phyloP scores from a whole-genome alignment of 1,139 yeast genomes.

The Arxiozyma heterogenica region DNA sequence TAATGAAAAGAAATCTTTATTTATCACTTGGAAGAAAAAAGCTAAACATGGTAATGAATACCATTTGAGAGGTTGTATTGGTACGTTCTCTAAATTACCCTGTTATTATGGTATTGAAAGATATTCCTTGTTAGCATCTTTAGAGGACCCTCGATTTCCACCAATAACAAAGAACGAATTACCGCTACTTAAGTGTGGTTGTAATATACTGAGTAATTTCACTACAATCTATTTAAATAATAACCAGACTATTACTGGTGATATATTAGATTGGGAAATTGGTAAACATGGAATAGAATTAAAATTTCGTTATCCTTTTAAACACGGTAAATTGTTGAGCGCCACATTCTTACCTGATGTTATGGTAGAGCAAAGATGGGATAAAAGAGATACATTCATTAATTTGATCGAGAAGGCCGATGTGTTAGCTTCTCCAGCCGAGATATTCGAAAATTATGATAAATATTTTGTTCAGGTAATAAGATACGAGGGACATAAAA shows the following conservation, averaged over 20 bases:
- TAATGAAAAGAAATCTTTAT: conserved; percentile 45
- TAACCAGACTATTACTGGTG: conserved; percentile 12
- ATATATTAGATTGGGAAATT: conserved; percentile 58
- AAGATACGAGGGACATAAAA: conserved; percentile 27
- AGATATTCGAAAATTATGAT: conserved; percentile 20
- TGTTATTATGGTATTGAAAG: conserved; percentile 50
- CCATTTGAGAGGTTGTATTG: conserved; percentile 81
- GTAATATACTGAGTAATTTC: conserved; percentile 30
- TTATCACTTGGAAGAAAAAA: conserved; percentile 75
- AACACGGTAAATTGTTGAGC: conserved; percentile 35
- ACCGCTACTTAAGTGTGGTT: conserved; percentile 34
- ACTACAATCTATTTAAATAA: conserved; percentile 17
- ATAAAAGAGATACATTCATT: conserved; percentile 56
- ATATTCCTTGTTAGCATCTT: conserved; percentile 61
- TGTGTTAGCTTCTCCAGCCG: conserved; percentile 11
- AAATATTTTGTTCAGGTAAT: conserved; percentile 25
- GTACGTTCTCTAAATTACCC: conserved; percentile 53
- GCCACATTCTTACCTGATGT: conserved; percentile 91
- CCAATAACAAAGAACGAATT: conserved; percentile 57
- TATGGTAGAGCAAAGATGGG: conserved; percentile 86
- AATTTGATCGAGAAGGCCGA: conserved; percentile 64
- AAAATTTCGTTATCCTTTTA: conserved; percentile 37
- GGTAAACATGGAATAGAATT: conserved; percentile 72
- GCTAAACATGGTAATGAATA: conserved; percentile 24
- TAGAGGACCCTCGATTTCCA: conserved; percentile 67